phyloP scores from a whole-genome alignment of 2,329 filamentous ascomycete species.

The Botryotinia globosa region DNA sequence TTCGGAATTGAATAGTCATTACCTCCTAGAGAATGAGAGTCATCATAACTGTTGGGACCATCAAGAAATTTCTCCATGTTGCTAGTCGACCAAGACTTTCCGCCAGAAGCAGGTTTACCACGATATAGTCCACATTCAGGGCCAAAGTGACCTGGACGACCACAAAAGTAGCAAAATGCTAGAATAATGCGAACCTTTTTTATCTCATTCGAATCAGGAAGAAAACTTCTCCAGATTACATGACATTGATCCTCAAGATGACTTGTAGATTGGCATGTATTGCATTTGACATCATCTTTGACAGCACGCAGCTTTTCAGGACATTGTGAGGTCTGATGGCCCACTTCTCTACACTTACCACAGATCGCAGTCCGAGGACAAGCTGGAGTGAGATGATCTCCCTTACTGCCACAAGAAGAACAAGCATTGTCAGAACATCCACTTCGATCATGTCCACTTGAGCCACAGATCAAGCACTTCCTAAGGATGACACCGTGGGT shows the following conservation, averaged over 20 bases:
- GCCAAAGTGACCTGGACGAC: constrained; percentile 53
- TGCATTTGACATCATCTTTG: constrained; percentile 57
- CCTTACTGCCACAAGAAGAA: constrained; percentile 46
- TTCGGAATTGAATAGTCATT: constrained; percentile 32
- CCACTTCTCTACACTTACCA: constrained; percentile 59
- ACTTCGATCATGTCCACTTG: constrained; percentile 46
- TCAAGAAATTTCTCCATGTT: constrained; percentile 53
- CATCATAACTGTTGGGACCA: constrained; percentile 39
- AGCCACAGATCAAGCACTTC: constrained; percentile 52
- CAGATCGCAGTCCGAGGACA: constrained; percentile 54
- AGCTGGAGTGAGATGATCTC: constrained; percentile 47
- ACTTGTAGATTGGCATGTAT: constrained; percentile 53
- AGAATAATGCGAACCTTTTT: constrained; percentile 51
- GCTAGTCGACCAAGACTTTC: constrained; percentile 52
- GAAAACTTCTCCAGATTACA: constrained; percentile 58
- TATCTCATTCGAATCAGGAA: constrained; percentile 42
- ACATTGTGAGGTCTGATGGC: constrained; percentile 54
- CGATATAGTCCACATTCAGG: constrained; percentile 48
- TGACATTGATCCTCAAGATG: constrained; percentile 62
- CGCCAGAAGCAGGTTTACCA: constrained; percentile 33
- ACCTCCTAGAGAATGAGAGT: constrained; percentile 32
- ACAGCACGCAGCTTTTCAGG: constrained; percentile 53
- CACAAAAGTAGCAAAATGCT: constrained; percentile 56
- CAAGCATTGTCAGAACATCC: constrained; percentile 49
- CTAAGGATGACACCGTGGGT: constrained; percentile 30